A percentile compares a stretch with the other conserved stretches of the same genome.
Conservation (phyloP, 2,329 filamentous ascomycete species). For the Cercospora citrullina region DNA sequence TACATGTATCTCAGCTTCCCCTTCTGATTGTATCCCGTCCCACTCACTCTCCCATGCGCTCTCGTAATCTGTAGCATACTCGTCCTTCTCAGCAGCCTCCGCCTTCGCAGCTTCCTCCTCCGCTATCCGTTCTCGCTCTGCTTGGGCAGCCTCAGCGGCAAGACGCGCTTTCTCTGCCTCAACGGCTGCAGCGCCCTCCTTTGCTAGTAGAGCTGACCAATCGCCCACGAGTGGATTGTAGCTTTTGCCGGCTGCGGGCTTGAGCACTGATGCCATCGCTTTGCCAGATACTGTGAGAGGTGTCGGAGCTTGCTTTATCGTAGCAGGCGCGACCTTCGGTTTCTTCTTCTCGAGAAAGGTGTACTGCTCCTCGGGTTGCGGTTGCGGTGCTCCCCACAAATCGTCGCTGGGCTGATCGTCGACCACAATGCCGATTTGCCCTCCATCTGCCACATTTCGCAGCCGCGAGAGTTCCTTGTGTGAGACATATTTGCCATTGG, state of each 20-base stretch:
- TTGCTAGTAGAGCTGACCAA: conserved; percentile 73
- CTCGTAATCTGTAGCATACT: conserved; percentile 63
- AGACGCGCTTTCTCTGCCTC: conserved; percentile 75
- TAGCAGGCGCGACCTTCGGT: conserved; percentile 69
- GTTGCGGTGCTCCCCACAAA: conserved; percentile 66
- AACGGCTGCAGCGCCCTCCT: conserved; percentile 76
- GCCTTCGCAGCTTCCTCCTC: conserved; percentile 74
- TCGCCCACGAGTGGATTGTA: conserved; percentile 91
- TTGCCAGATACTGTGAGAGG: conserved; percentile 83
- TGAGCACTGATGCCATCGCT: conserved; percentile 71
- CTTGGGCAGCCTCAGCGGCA: conserved; percentile 65
- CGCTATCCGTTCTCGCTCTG: conserved; percentile 66
- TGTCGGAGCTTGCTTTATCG: conserved; percentile 73
- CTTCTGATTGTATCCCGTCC: conserved; percentile 55
- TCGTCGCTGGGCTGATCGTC: conserved; percentile 66
- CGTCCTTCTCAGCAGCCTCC: conserved; percentile 69
- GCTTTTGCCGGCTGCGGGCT: conserved; percentile 78
- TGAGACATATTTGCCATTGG: conserved; percentile 69
- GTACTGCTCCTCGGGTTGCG: conserved; percentile 54
- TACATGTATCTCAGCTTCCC: conserved; percentile 65
- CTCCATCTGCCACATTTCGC: conserved; percentile 72
- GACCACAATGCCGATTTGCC: conserved; percentile 55
- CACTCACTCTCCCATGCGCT: conserved; percentile 89
- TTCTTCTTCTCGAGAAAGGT: conserved; percentile 65
- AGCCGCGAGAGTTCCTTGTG: conserved; percentile 80